phyloP scores from a whole-genome alignment of 2,329 filamentous ascomycete species.

The Fusarium phyllophilum region DNA sequence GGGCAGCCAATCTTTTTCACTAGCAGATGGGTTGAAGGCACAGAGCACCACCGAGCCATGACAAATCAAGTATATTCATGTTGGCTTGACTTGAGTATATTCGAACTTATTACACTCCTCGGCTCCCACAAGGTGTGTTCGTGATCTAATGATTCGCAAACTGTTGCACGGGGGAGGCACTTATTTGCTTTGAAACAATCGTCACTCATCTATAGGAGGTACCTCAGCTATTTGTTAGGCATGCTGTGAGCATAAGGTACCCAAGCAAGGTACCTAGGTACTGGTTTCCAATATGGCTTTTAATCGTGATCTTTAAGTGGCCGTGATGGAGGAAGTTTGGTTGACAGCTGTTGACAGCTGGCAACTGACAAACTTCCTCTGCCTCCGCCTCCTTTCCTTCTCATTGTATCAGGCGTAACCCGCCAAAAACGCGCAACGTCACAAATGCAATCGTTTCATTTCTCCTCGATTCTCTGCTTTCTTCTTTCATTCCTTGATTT shows the following conservation, averaged over 20 bases:
- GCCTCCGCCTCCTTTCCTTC: neutral
- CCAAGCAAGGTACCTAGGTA: neutral
- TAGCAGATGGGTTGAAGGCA: neutral
- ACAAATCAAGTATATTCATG: neutral
- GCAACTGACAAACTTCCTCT: slow-evolving; percentile 17
- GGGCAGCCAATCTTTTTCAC: neutral
- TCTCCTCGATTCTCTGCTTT: neutral
- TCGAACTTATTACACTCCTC: neutral
- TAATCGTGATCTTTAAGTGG: neutral
- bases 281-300: neutral
- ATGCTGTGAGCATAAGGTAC: neutral
- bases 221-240: neutral
- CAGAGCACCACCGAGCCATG: neutral
- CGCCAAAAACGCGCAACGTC: slow-evolving; percentile 5
- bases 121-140: neutral
- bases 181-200: neutral
- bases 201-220: slow-evolving; percentile 1
- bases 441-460: slow-evolving; percentile 1
- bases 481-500: neutral
- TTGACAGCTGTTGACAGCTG: slow-evolving; percentile 25
- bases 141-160: neutral
- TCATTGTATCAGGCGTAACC: slow-evolving; percentile 7
- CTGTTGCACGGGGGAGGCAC: neutral
- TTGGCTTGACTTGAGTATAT: too few species aligned
- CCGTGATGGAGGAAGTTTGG: slow-evolving; percentile 18